These are phyloP conservation scores for Rubia yunnanensis DNA, from an alignment of 257 asterid genomes.

Conservation along the genomic window DNA sequence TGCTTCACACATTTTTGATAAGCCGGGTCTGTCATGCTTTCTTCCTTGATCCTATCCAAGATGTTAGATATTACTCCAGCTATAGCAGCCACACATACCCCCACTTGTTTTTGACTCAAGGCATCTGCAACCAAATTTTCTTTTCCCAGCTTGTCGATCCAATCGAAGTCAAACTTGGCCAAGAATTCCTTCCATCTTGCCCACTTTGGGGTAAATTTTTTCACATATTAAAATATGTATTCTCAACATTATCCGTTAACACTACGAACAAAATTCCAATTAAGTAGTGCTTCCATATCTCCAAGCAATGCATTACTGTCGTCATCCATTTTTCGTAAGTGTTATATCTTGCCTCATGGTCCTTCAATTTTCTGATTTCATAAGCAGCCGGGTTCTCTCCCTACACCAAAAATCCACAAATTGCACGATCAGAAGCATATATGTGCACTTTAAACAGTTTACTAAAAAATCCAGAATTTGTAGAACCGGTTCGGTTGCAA, in stretches of 20 bases:
- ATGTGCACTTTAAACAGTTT: constrained; percentile 3
- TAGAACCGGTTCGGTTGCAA: neutral
- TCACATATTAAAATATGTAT: neutral
- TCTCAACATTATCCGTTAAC: neutral
- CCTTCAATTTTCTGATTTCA: neutral
- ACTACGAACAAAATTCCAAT: neutral
- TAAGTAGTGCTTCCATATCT: neutral
- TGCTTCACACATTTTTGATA: too few species aligned
- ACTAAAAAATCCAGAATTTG: neutral
- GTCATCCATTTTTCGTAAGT: neutral
- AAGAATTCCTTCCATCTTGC: neutral
- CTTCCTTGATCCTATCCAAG: too few species aligned
- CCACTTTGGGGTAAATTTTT: neutral
- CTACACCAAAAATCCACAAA: neutral
- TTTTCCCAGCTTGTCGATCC: neutral
- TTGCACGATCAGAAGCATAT: neutral
- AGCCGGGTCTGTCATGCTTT: too few species aligned
- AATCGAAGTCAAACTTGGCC: neutral
- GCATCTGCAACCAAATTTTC: neutral
- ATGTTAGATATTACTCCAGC: too few species aligned
- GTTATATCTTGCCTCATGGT: neutral
- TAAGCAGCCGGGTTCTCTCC: neutral
- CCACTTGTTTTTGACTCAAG: neutral
- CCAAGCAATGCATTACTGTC: neutral
- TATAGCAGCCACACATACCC: neutral